Conservation (phyloP, 2,329 filamentous ascomycete genomes). For the Colletotrichum camelliae region DNA sequence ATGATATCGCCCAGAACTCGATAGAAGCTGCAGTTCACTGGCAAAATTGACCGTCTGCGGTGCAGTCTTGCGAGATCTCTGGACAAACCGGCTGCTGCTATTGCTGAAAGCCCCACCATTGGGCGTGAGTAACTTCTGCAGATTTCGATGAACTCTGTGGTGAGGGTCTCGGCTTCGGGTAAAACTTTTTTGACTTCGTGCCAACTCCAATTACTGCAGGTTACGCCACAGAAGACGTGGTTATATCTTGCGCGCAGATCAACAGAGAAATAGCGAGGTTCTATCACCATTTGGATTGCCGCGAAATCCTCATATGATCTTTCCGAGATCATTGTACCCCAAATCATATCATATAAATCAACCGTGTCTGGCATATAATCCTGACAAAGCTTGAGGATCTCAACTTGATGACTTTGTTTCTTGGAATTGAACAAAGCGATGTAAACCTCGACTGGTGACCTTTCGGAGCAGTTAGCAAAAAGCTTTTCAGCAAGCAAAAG, state of each 20-base stretch:
- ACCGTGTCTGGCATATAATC: accelerated
- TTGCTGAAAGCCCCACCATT: not conserved
- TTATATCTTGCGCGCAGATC: accelerated
- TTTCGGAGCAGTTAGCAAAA: not conserved
- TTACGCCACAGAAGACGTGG: accelerated
- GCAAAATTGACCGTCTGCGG: accelerated
- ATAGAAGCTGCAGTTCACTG: not conserved
- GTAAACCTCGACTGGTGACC: accelerated
- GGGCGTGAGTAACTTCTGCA: not conserved
- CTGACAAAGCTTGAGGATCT: not conserved
- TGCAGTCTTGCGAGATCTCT: accelerated
- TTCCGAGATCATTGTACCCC: accelerated
- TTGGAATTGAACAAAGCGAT: too few species aligned
- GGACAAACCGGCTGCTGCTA: accelerated
- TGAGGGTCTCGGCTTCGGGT: not conserved
- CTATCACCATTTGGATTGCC: accelerated
- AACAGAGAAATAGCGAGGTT: not conserved
- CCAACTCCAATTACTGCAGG: accelerated
- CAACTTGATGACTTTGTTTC: not conserved
- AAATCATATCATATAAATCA: accelerated
- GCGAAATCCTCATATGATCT: accelerated
- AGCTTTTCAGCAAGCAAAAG: too few species aligned
- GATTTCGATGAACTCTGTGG: accelerated
- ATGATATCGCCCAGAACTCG: not conserved
- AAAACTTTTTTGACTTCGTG: not conserved